Conservation (phyloP, 371 early-diverging fungal species). For the Thermomucor indicae-seudaticae region DNA sequence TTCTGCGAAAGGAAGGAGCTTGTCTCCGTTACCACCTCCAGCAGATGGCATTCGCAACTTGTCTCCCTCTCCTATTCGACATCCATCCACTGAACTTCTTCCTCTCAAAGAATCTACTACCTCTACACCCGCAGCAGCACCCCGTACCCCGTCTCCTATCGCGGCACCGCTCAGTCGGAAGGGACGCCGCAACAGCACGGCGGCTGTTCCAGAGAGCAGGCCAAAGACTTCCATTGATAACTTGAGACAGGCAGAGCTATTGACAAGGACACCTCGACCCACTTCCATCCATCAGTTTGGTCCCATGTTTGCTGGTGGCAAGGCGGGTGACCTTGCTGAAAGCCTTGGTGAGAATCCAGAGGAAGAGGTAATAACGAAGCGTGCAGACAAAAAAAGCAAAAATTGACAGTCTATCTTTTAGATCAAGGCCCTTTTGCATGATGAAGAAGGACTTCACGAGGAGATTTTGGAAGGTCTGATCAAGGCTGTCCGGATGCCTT, state of each 20-base stretch:
- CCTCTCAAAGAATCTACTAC: constrained; percentile 12
- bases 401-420: constrained; percentile 2
- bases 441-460: constrained; percentile 77
- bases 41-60: constrained; percentile 20
- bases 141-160: constrained; percentile 14
- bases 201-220: constrained; percentile 28
- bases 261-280: constrained; percentile 33
- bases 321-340: constrained; percentile 18
- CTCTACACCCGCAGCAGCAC: constrained; percentile 1
- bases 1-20: too few species aligned
- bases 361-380: constrained; percentile 47
- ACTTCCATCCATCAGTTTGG: constrained; percentile 36
- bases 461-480: constrained; percentile 89
- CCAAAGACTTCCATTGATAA: constrained; percentile 36
- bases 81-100: too few species aligned
- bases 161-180: constrained; percentile 12
- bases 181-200: constrained; percentile 42
- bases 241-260: constrained; percentile 29
- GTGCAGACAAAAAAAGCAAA: constrained; percentile 3
- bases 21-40: too few species aligned
- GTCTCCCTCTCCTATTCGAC: constrained; percentile 32
- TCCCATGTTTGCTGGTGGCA: constrained; percentile 13
- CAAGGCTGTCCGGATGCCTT: constrained; percentile 80
- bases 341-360: constrained; percentile 39
- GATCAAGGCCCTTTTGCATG: constrained; percentile 51